A percentile compares a stretch with the other conserved stretches of the same genome.
These are phyloP conservation scores for Nemania bipapillata DNA, from an alignment of 2,329 filamentous ascomycete species.

Conservation along the genomic window DNA sequence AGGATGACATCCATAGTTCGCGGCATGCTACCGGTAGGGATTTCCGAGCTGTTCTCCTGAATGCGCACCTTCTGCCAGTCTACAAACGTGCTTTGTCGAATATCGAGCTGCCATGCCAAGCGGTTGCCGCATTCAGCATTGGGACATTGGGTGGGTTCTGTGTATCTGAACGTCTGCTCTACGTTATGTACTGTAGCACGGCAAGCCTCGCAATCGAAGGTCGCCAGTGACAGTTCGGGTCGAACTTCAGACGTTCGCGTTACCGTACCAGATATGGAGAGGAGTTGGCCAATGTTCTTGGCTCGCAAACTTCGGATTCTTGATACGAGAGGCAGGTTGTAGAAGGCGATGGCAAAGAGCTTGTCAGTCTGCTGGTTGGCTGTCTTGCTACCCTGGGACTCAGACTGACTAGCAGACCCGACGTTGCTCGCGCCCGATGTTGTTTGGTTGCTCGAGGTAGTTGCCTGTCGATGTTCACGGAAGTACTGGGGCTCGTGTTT, in stretches of 20 bases:
- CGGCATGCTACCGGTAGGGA: slow-evolving; percentile 98
- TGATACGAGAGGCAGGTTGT: slow-evolving; percentile 89
- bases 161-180: slow-evolving; percentile 97
- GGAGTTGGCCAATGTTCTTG: slow-evolving; percentile 87
- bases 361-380: slow-evolving; percentile 96
- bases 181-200: slow-evolving; percentile 86
- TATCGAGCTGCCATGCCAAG: slow-evolving; percentile 94
- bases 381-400: slow-evolving; percentile 76
- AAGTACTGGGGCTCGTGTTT: slow-evolving; percentile 96
- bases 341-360: slow-evolving; percentile 91
- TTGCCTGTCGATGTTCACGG: slow-evolving; percentile 87
- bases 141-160: slow-evolving; percentile 94
- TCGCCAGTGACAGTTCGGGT: slow-evolving; percentile 89
- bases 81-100: slow-evolving; percentile 95
- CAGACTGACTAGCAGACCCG: slow-evolving; percentile 71
- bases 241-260: slow-evolving; percentile 97
- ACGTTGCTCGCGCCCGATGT: slow-evolving; percentile 73
- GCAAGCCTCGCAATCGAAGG: slow-evolving; percentile 91
- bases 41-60: slow-evolving; percentile 98
- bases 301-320: slow-evolving; percentile 87
- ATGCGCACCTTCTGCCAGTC: slow-evolving; percentile 99
- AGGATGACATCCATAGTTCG: slow-evolving; percentile 97
- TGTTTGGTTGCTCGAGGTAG: slow-evolving; percentile 76
- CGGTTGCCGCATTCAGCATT: slow-evolving; percentile 89
- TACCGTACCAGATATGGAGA: slow-evolving; percentile 96